Evolutionary conservation across 2,329 filamentous ascomycete species (phyloP), one percentile per base, ranked within the genome.

Genomic region (Alternaria panax): DNA sequence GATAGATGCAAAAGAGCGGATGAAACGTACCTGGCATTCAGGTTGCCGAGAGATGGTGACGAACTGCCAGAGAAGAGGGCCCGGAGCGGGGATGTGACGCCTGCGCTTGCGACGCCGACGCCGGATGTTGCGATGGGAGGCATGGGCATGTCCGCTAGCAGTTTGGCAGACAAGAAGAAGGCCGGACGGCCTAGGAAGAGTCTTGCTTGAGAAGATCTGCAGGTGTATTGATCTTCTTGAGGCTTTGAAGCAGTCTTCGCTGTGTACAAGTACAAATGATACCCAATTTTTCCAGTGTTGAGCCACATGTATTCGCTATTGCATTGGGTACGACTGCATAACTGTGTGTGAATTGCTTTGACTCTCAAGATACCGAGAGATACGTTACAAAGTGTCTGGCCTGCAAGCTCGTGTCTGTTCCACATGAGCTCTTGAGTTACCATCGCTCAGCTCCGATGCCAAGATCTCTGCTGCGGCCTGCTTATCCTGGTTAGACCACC

Each of bases 1-100:
- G 82, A 84, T 64, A 82, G 82, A 4, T 85, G 85, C 51, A 81
- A 83, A 60, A 79, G 85, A 16, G 85, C 85, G 0, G 84, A 85
- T 4, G 81, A 83, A 57, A 82, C 83, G 5, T 84, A 83, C 69
- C 77, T 88, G 8, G 85, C 86, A 1, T 78, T 87, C 54, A 81
- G 84, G 48, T 73, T 89, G 48, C 87, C 87, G 3, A 70, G 69
- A 43, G 72, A 78, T n/a, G 57, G 75, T 60, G 32, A 67, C 46
- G 77, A 79, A 16, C 47, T 20, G 42, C 62, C 55, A 24, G 63
- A 64, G 45, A 66, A 66, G 42, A 59, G 56, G 24, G 32, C 46
- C 3, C 67, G 67, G 41, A 71, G 63, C 40, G 64, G 64, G 2
- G 69, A 69, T 53, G 70, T 45, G 4, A 72, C 68, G 20, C 68